Evolutionary conservation across 2,329 filamentous ascomycete genomes (phyloP), one percentile per base, ranked within the genome.

Genomic region (Talaromyces sp.): DNA sequence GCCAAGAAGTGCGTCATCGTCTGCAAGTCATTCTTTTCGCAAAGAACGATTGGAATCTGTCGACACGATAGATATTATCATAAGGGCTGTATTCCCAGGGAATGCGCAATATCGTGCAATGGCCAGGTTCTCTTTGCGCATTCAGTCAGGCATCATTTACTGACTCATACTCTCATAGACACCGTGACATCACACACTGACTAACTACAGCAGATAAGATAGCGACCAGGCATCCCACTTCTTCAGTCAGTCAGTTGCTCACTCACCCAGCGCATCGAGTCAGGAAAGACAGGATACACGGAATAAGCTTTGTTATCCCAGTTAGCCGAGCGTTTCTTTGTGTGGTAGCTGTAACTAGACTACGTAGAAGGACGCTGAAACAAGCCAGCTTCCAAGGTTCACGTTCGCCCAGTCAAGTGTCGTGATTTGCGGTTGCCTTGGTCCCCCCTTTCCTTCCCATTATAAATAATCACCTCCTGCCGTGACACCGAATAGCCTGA

Each of bases 341-440:
- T 48, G 45, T 48, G 45, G 45, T 48, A 33, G 45, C 25, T 19
- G 13, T 28, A 10, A 33, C 43, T 33, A 33, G 28, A 21, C 45
- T 25, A 35, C 28, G 45, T 48, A 48, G n/a, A n/a, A n/a, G n/a
- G n/a, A n/a, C n/a, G n/a, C n/a, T n/a, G n/a, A n/a, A n/a, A 25
- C 8, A 46, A 22, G 43, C n/a, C 28, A 22, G 13, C 45, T 48
- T 48, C 45, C 45, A 48, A 48, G 28, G 45, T n/a, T n/a, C n/a
- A n/a, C n/a, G n/a, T 19, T 46, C 43, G 9, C 43, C 43, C 43
- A 46, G 43, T 46, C 39, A 22, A 37, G 28, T 13, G 35, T 37
- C 19, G 48, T 55, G 53, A 28, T 55, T 55, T 55, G 53, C 40
- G 53, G 54, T 39, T 56, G 54, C 54, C 54, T 56, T 48, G 45